Conservation (phyloP, 768 basidiomycete species). For the Russula dissimulans region DNA sequence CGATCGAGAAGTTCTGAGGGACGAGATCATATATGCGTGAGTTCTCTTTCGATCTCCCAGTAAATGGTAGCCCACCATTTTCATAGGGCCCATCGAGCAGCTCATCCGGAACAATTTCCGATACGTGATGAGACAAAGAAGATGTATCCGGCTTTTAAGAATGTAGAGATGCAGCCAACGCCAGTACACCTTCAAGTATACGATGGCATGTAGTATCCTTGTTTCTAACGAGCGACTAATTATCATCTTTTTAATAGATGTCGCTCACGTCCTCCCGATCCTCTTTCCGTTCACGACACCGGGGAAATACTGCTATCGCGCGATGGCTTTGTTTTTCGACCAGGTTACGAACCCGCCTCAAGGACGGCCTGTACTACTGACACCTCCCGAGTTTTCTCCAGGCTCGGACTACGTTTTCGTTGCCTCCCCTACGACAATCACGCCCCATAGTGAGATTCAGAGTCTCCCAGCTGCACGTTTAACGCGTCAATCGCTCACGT, state of each 20-base stretch:
- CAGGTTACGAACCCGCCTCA: constrained; percentile 46
- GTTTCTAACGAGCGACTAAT: constrained; percentile 6
- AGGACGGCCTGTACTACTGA: not conserved
- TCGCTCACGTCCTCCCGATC: constrained; percentile 64
- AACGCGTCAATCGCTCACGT: not conserved
- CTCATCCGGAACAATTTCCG: constrained; percentile 64
- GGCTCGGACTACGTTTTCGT: not conserved
- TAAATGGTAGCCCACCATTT: not conserved
- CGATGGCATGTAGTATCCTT: constrained; percentile 46
- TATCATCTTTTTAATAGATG: constrained; percentile 34
- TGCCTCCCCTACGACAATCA: not conserved
- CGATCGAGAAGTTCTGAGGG: constrained; percentile 84
- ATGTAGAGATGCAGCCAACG: constrained; percentile 55
- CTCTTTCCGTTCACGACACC: constrained; percentile 70
- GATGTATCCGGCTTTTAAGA: constrained; percentile 49
- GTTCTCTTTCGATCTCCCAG: constrained; percentile 23
- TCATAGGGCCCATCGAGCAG: constrained; percentile 80
- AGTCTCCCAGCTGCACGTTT: not conserved
- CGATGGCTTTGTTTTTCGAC: constrained; percentile 62
- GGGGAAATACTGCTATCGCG: constrained; percentile 72
- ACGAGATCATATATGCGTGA: constrained; percentile 83
- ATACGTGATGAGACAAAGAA: constrained; percentile 35
- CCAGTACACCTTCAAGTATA: constrained; percentile 90
- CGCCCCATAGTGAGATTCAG: not conserved
- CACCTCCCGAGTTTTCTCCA: not conserved